These are phyloP conservation scores for Boletus sensibilis DNA, from an alignment of 768 basidiomycete species.

Conservation along the genomic window DNA sequence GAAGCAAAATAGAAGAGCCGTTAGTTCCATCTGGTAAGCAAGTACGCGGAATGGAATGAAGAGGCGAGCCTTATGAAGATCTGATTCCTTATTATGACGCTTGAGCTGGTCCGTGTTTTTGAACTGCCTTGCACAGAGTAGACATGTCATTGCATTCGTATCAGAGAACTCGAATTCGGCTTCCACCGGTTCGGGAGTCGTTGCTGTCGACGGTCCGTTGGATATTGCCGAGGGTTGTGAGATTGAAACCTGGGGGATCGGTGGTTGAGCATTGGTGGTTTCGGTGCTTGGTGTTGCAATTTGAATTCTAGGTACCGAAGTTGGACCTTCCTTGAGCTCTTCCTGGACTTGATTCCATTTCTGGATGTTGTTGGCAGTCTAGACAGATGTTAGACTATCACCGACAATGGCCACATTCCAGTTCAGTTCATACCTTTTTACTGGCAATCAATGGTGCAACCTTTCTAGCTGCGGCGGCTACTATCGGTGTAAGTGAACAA, in stretches of 20 bases:
- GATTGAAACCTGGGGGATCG: slow-evolving; percentile 7
- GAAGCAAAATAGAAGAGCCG: slow-evolving; percentile 3
- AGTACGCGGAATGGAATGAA: slow-evolving; percentile 35
- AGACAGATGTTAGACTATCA: slow-evolving; percentile 9
- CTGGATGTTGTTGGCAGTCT: slow-evolving; percentile 88
- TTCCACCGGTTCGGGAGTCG: slow-evolving; percentile 45
- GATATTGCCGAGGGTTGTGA: slow-evolving; percentile 14
- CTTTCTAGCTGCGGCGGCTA: slow-evolving; percentile 57
- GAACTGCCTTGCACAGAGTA: slow-evolving; percentile 93
- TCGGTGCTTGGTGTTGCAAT: slow-evolving; percentile 10
- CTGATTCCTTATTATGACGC: slow-evolving; percentile 91
- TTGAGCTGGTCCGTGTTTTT: slow-evolving; percentile 81
- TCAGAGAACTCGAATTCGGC: slow-evolving; percentile 84
- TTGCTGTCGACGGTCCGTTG: slow-evolving; percentile 28
- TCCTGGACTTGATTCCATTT: slow-evolving; percentile 98
- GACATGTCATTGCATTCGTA: slow-evolving; percentile 66
- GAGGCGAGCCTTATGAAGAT: slow-evolving; percentile 84
- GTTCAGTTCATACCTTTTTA: slow-evolving; percentile 61
- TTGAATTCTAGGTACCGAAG: slow-evolving; percentile 22
- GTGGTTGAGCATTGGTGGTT: neutral
- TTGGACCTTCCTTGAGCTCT: slow-evolving; percentile 61
- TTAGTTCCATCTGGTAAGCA: slow-evolving; percentile 31
- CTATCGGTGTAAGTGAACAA: slow-evolving; percentile 7
- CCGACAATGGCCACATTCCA: neutral
- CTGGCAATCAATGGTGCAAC: slow-evolving; percentile 82